phyloP scores from a whole-genome alignment of 140 eudicot species.

The Erigeron philadelphicus region DNA sequence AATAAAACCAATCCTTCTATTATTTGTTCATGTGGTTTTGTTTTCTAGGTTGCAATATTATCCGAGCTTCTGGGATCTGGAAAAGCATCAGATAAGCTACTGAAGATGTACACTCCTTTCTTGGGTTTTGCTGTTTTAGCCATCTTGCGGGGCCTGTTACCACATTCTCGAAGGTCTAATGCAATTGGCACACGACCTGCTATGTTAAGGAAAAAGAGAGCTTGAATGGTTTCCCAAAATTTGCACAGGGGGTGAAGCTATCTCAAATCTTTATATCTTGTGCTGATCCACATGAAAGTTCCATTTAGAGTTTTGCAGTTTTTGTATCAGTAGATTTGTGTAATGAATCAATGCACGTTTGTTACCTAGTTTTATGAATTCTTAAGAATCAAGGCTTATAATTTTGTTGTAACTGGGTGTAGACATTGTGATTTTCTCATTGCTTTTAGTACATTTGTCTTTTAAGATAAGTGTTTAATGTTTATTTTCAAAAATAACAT shows the following conservation, averaged over 20 bases:
- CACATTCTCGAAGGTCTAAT: conserved; percentile 35
- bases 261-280: background rate
- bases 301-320: background rate
- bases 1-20: background rate
- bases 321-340: background rate
- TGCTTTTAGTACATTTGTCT: background rate
- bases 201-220: conserved; percentile 62
- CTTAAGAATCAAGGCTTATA: background rate
- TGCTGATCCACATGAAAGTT: background rate
- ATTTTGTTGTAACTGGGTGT: background rate
- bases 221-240: background rate
- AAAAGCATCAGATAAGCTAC: conserved; percentile 63
- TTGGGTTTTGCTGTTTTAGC: conserved; percentile 66
- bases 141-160: conserved; percentile 57
- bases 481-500: too few species aligned
- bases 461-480: too few species aligned
- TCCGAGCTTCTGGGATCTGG: conserved; percentile 54
- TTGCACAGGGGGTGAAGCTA: background rate
- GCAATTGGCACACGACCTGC: conserved; percentile 34
- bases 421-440: background rate
- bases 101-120: conserved; percentile 54
- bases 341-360: background rate
- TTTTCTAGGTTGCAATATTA: conserved; percentile 52
- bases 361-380: background rate
- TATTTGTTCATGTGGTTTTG: background rate